Base-by-base conservation (phyloP, 768 basidiomycete genomes). In the Exsudoporus frostii region DNA sequence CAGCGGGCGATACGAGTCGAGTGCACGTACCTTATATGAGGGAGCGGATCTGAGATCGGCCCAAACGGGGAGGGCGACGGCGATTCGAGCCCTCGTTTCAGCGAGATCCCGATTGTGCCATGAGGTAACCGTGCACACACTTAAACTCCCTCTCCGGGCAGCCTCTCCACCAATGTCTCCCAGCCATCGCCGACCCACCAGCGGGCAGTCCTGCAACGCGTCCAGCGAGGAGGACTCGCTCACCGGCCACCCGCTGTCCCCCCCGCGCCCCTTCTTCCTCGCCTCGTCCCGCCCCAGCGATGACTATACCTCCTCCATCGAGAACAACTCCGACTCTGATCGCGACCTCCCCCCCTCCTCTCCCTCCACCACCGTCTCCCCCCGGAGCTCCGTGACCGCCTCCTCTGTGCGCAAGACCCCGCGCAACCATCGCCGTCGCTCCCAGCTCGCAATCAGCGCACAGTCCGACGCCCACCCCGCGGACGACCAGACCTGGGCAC, bases 211-310 rank as follows among this genome's bases (percentile, higher is more conserved):
- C 25, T 42, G 41, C 53, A 57, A 39, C 13, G 53, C 61, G 1
- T 67, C 67, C 19, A 67, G 67, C 39, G 66, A 67, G 38, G 67
- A 66, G 0, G 66, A 68, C 60, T 63, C 65, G 1, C 57, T 56
- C 43, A 56, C 50, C 34, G 48, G 58, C 0, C 60, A 62, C 19
- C 17, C 44, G 0, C 33, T 59, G 9, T 17, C 50, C 0, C 73
- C 70, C 1, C 73, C 75, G 0, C 73, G 74, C 2, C 74, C 74
- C 0, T 70, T 70, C 65, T 76, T 75, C 61, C 59, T 74, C 11
- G 65, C 61, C 0, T 33, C 60, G 1, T 51, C 60, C 0, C 65
- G 65, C 25, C 34, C 20, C 14, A 7, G 53, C 4, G 67, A 64
- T 8, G 67, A 69, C 45, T 52, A 50, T 39, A 58, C 50, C 6